A percentile compares a stretch with the other conserved stretches of the same genome.
These are phyloP conservation scores for Penicillium simplicissimum DNA, from an alignment of 495 filamentous ascomycete species.

Conservation along the genomic window DNA sequence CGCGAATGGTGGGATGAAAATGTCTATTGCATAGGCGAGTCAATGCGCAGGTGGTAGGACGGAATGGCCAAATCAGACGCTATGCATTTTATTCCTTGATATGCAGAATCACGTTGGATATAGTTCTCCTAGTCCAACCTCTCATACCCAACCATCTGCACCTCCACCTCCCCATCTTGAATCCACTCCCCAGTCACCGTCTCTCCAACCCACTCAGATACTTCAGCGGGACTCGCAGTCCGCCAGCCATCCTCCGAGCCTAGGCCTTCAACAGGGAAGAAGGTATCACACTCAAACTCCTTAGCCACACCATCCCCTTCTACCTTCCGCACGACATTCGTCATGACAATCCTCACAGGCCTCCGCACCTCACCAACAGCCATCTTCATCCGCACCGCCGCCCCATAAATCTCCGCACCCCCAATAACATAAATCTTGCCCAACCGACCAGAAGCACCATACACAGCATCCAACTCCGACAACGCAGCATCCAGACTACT, in stretches of 20 bases:
- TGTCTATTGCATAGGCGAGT: background rate
- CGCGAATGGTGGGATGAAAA: slow-evolving; percentile 59
- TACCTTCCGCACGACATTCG: slow-evolving; percentile 42
- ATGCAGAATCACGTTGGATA: background rate
- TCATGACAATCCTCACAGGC: slow-evolving; percentile 47
- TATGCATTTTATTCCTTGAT: too few species aligned
- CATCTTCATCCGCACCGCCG: slow-evolving; percentile 54
- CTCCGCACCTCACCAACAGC: slow-evolving; percentile 16
- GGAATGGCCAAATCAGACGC: too few species aligned
- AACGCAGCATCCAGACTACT: slow-evolving; percentile 60
- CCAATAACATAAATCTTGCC: slow-evolving; percentile 82
- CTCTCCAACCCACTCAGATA: slow-evolving; percentile 49
- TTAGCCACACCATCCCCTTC: slow-evolving; percentile 46
- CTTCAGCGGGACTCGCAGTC: slow-evolving; percentile 37
- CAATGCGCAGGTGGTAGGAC: too few species aligned
- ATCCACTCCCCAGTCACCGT: slow-evolving; percentile 42
- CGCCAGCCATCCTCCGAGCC: slow-evolving; percentile 36
- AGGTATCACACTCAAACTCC: slow-evolving; percentile 84
- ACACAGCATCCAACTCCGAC: slow-evolving; percentile 29
- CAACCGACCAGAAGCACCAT: slow-evolving; percentile 24
- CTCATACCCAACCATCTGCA: slow-evolving; percentile 51
- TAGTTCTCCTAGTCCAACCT: slow-evolving; percentile 18
- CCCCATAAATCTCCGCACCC: slow-evolving; percentile 78
- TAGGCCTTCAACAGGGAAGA: slow-evolving; percentile 64
- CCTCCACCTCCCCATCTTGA: slow-evolving; percentile 42